A percentile compares a stretch with the other conserved stretches of the same genome.
Evolutionary conservation across 257 asterid species (phyloP).

Genomic region (Plantago elongata): DNA sequence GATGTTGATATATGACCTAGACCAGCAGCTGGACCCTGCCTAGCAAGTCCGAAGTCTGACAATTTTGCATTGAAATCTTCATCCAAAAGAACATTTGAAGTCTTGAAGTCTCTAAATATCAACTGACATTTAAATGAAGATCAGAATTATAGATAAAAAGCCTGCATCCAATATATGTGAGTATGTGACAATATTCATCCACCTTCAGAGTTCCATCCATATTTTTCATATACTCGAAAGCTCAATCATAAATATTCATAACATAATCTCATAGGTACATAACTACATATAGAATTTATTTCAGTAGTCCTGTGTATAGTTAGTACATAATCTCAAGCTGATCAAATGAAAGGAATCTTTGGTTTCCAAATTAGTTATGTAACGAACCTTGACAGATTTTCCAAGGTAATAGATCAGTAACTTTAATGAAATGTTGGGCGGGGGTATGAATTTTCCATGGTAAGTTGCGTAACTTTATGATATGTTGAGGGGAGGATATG

Average conservation of each 20-base stretch:
- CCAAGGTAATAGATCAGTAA: slow-evolving; percentile 4
- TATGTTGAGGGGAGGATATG: background rate
- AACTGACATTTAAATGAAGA: slow-evolving; percentile 38
- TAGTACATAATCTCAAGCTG: no score
- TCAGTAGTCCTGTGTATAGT: background rate
- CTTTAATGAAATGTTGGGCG: background rate
- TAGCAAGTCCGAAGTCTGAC: slow-evolving; percentile 91
- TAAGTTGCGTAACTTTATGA: background rate
- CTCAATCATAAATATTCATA: background rate
- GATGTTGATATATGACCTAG: slow-evolving; percentile 70
- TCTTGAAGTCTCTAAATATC: slow-evolving; percentile 87
- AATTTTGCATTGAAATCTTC: slow-evolving; percentile 79
- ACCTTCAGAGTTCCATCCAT: slow-evolving; percentile 2
- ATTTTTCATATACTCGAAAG: background rate
- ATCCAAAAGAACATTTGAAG: slow-evolving; percentile 84
- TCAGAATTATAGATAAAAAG: background rate
- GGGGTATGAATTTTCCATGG: background rate
- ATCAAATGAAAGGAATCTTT: background rate
- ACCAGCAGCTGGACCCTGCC: slow-evolving; percentile 90
- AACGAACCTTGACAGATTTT: background rate
- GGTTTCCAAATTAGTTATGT: background rate
- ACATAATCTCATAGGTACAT: background rate
- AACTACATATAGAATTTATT: no score
- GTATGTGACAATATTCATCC: background rate
- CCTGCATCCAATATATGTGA: no score